These are phyloP conservation scores for Alternaria postmessia DNA, from an alignment of 2,329 filamentous ascomycete species.

Conservation along the genomic window DNA sequence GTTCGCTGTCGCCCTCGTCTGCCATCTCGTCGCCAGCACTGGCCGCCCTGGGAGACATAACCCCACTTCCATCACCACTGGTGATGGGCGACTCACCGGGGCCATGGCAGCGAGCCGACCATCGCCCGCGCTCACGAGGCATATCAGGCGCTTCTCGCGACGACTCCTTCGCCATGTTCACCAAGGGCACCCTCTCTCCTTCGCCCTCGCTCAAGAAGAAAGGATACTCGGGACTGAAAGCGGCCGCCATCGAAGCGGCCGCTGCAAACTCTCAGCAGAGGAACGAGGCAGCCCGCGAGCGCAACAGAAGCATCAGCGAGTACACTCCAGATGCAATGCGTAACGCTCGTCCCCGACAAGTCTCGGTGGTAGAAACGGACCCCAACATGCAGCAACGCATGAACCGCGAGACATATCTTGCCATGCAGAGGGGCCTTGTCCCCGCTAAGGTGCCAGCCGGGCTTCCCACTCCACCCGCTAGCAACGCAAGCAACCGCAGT, in stretches of 20 bases:
- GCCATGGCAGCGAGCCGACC: slow-evolving; percentile 52
- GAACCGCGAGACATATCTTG: slow-evolving; percentile 82
- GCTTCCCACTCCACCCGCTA: slow-evolving; percentile 79
- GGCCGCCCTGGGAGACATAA: slow-evolving; percentile 59
- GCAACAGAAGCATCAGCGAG: slow-evolving; percentile 88
- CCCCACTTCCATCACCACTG: slow-evolving; percentile 61
- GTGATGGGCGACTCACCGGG: slow-evolving; percentile 53
- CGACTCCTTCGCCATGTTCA: slow-evolving; percentile 41
- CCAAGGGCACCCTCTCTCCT: slow-evolving; percentile 45
- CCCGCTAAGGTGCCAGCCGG: slow-evolving; percentile 56
- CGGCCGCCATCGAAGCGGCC: slow-evolving; percentile 51
- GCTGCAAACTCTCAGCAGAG: slow-evolving; percentile 44
- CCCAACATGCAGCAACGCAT: slow-evolving; percentile 62
- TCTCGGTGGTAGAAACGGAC: slow-evolving; percentile 60
- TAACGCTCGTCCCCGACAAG: slow-evolving; percentile 72
- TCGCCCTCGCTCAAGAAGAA: slow-evolving; percentile 57
- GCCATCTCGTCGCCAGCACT: slow-evolving; percentile 58
- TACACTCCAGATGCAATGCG: slow-evolving; percentile 78
- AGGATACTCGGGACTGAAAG: slow-evolving; percentile 55
- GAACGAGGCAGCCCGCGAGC: slow-evolving; percentile 60
- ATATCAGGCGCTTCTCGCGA: slow-evolving; percentile 42
- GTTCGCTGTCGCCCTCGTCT: slow-evolving; percentile 56
- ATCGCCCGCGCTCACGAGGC: slow-evolving; percentile 47
- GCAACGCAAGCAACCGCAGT: slow-evolving; percentile 67
- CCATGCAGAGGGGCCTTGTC: slow-evolving; percentile 77